These are phyloP conservation scores for Talaromyces sp. DNA, from an alignment of 2,329 filamentous ascomycete genomes.

Conservation along the genomic window DNA sequence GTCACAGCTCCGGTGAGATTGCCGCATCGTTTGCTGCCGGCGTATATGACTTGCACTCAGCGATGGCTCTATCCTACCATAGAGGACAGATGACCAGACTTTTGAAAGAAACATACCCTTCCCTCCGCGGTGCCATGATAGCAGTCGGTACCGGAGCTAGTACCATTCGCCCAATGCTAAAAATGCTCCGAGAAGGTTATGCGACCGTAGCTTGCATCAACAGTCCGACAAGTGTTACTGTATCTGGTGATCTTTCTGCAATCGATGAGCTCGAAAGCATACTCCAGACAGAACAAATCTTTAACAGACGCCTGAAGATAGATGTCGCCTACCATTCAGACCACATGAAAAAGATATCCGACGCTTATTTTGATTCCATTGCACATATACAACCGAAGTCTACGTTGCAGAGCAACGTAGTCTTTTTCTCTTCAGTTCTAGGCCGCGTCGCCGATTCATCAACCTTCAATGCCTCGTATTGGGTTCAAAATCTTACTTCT, in stretches of 20 bases:
- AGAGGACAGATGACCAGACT: constrained; percentile 24
- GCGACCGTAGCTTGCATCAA: constrained; percentile 41
- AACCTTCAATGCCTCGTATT: constrained; percentile 26
- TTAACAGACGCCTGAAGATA: constrained; percentile 12
- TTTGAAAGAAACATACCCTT: constrained; percentile 12
- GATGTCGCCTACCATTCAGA: constrained; percentile 32
- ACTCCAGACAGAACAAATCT: background rate
- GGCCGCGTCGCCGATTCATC: constrained; percentile 18
- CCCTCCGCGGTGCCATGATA: constrained; percentile 27
- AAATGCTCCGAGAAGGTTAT: constrained; percentile 22
- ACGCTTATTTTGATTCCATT: constrained; percentile 25
- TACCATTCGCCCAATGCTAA: constrained; percentile 20
- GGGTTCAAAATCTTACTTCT: constrained; percentile 34
- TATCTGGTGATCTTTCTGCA: constrained; percentile 31
- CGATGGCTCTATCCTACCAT: constrained; percentile 22
- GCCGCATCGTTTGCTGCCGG: constrained; percentile 23
- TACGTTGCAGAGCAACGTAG: background rate
- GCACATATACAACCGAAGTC: background rate
- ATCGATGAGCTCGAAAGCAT: constrained; percentile 26
- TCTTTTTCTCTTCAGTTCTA: constrained; percentile 23
- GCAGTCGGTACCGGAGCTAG: constrained; percentile 25
- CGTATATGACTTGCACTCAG: constrained; percentile 22
- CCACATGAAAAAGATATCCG: constrained; percentile 37
- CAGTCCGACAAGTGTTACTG: constrained; percentile 34
- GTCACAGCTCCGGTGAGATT: constrained; percentile 24